Evolutionary conservation across 345 rosid genomes (phyloP).

Genomic region (Gynandropsis gynandra): DNA sequence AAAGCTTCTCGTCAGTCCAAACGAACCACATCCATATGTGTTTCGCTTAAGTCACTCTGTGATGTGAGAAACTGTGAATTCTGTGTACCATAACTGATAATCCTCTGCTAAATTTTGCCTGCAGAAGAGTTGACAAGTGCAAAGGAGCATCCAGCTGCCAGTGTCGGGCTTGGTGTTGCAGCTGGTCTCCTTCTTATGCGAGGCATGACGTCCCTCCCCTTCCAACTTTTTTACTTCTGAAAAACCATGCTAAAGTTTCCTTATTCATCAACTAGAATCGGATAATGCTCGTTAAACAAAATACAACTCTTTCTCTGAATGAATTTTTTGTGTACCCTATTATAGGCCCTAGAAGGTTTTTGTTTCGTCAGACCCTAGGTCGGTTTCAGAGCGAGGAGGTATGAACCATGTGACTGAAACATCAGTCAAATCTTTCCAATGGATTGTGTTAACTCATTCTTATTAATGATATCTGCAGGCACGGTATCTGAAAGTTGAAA

Average conservation of each 20-base stretch:
- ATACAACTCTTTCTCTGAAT: slow-evolving; percentile 4
- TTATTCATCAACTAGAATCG: too few relatives aligned
- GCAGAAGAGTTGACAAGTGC: slow-evolving; percentile 56
- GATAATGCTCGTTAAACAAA: not conserved
- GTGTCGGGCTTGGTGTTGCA: slow-evolving; percentile 55
- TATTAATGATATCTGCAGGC: slow-evolving; percentile 40
- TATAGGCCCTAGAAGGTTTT: slow-evolving; percentile 81
- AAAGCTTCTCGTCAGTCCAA: not conserved
- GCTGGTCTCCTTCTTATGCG: slow-evolving; percentile 63
- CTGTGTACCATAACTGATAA: not conserved
- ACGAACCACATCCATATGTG: not conserved
- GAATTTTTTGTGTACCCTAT: not conserved
- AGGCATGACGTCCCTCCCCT: slow-evolving; percentile 35
- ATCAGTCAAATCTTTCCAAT: not conserved
- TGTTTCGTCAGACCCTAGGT: slow-evolving; percentile 71
- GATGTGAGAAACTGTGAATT: not conserved
- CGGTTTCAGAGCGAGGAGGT: slow-evolving; percentile 92
- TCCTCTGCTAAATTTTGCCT: slow-evolving; percentile 3
- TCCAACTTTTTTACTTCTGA: not conserved
- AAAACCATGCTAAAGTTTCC: too few relatives aligned
- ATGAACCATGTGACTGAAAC: slow-evolving; percentile 10
- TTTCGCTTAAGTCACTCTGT: not conserved
- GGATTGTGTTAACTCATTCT: slow-evolving; percentile 10
- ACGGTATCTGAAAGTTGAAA: slow-evolving; percentile 70
- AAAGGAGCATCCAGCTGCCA: slow-evolving; percentile 64